Conservation (phyloP, 768 basidiomycete species). For the Lepiota venenata region DNA sequence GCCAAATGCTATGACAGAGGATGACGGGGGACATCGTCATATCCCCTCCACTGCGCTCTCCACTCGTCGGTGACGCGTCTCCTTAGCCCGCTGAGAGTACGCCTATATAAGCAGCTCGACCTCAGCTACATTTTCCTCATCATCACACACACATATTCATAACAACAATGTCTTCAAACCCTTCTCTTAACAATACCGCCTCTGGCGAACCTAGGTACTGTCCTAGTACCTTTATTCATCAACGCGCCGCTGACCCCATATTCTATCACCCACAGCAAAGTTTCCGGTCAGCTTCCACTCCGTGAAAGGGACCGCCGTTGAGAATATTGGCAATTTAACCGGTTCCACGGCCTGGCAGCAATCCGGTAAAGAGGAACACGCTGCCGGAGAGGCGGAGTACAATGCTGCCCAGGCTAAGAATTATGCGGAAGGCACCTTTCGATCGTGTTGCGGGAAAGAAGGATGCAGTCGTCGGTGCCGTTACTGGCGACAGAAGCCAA, state of each 20-base stretch:
- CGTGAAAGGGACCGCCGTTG: constrained; percentile 30
- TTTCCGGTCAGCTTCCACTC: constrained; percentile 15
- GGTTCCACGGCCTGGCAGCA: constrained; percentile 41
- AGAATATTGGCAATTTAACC: constrained; percentile 43
- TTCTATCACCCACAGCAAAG: constrained; percentile 9
- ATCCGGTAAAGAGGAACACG: constrained; percentile 52
- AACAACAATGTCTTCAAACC: not conserved
- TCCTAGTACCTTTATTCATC: not conserved
- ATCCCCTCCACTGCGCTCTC: too few species aligned
- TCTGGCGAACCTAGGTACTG: constrained; percentile 29
- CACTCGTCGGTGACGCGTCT: not conserved
- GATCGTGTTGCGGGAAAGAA: constrained; percentile 47
- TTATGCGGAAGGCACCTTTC: constrained; percentile 43
- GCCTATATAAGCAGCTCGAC: not conserved
- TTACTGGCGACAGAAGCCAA: constrained; percentile 47
- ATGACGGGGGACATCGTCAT: too few species aligned
- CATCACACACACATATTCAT: not conserved
- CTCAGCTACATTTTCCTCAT: not conserved
- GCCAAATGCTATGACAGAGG: too few species aligned
- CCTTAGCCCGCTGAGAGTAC: not conserved
- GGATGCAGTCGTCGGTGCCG: constrained; percentile 45
- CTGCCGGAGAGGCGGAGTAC: constrained; percentile 46
- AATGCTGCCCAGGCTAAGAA: constrained; percentile 47
- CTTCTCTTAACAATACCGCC: constrained; percentile 23
- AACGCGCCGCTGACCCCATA: not conserved